phyloP scores from a whole-genome alignment of 1,139 yeast genomes.

The Scheffersomyces parashehatae region DNA sequence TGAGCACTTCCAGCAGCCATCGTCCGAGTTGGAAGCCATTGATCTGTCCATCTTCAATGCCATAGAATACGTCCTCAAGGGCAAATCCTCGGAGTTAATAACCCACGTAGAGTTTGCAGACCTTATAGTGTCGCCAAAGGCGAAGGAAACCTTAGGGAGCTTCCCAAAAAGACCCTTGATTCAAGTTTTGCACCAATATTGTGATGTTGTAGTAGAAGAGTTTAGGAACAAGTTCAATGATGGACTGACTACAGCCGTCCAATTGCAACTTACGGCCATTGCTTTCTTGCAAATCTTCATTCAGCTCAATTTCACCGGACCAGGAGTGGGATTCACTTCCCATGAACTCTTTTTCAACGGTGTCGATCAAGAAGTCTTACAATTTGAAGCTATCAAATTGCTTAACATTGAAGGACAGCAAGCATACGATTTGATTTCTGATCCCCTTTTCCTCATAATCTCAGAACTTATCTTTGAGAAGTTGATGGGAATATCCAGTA shows the following conservation, averaged over 20 bases:
- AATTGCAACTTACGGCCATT: conserved; percentile 47
- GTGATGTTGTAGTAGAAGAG: conserved; percentile 13
- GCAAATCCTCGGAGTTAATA: conserved; percentile 27
- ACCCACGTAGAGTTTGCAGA: conserved; percentile 9
- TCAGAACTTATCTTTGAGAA: conserved; percentile 54
- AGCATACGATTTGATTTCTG: conserved; percentile 59
- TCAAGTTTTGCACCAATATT: conserved; percentile 20
- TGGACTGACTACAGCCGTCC: conserved; percentile 15
- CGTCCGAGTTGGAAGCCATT: too few relatives aligned
- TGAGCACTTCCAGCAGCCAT: conserved; percentile 17
- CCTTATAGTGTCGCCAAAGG: conserved; percentile 5
- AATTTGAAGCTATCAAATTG: conserved; percentile 33
- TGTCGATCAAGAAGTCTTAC: conserved; percentile 28
- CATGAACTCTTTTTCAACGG: conserved; percentile 33
- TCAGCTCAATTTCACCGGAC: conserved; percentile 86
- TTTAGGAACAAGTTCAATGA: conserved; percentile 12
- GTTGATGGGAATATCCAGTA: conserved; percentile 33
- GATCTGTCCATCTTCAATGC: too few relatives aligned
- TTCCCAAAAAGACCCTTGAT: conserved; percentile 20
- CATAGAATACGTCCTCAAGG: conserved; percentile 17
- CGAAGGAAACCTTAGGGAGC: conserved; percentile 5
- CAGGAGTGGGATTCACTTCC: conserved; percentile 48
- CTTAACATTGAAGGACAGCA: conserved; percentile 61
- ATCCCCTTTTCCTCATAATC: conserved; percentile 53
- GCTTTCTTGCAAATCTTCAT: conserved; percentile 67